Conservation (phyloP, 2,329 filamentous ascomycete species). For the Cladophialophora immunda region DNA sequence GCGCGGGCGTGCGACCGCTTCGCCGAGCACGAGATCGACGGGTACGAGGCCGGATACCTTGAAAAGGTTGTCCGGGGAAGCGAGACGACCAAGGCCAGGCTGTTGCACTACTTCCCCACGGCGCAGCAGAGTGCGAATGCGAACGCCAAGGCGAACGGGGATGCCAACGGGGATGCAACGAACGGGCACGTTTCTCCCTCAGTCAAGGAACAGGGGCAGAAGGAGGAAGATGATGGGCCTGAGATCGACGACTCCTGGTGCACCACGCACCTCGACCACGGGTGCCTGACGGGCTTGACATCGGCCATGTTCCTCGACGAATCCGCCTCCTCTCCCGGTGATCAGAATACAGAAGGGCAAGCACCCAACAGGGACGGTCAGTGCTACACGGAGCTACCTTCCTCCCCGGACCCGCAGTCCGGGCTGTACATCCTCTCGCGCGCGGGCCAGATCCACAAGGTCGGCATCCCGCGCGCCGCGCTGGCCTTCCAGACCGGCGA, state of each 20-base stretch:
- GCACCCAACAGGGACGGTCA: no score
- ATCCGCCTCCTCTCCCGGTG: constrained; percentile 43
- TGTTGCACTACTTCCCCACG: constrained; percentile 89
- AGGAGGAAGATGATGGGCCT: not conserved
- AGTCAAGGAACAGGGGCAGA: not conserved
- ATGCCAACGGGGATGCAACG: not conserved
- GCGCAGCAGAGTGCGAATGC: not conserved
- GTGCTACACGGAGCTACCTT: constrained; percentile 69
- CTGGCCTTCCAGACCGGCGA: constrained; percentile 97
- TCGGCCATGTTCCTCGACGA: constrained; percentile 97
- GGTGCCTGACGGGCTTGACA: constrained; percentile 91
- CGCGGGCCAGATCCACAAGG: constrained; percentile 82
- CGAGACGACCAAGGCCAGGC: constrained; percentile 85
- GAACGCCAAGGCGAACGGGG: constrained; percentile 8
- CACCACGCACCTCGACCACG: constrained; percentile 79
- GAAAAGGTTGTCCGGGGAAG: constrained; percentile 87
- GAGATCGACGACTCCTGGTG: constrained; percentile 88
- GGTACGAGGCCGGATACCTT: constrained; percentile 79
- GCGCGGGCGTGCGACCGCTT: constrained; percentile 90
- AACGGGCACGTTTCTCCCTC: constrained; percentile 9
- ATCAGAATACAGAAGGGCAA: no score
- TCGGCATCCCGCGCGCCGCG: constrained; percentile 88
- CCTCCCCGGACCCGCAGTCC: constrained; percentile 81
- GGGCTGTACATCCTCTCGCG: constrained; percentile 95
- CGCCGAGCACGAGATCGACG: constrained; percentile 78